Evolutionary conservation across 2,329 filamentous ascomycete genomes (phyloP), one percentile per base, ranked within the genome.

Genomic region (Aspergillus hiratsukae): DNA sequence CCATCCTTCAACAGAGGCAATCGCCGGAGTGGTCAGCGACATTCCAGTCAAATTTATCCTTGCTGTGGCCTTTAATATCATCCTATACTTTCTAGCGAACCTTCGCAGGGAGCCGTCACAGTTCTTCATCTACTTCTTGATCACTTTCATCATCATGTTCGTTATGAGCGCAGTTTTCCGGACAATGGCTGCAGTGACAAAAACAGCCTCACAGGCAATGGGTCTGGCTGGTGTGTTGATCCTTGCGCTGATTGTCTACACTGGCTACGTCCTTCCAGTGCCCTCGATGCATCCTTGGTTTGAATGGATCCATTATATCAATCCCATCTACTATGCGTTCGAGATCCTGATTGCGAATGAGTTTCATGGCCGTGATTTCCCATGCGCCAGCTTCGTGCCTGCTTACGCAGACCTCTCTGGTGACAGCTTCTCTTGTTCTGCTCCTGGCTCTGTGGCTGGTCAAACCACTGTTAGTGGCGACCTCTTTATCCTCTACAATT

Each of bases 131-230:
- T 96, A 90, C 81, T 75, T 91, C 54, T 79, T 96, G 51, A 81
- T 92, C 67, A 87, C 84, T 1, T 92, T 94, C 75, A 71, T 82
- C 56, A 84, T 85, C 1, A 89, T 89, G 1, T 65, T 95, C 64
- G 80, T 83, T 62, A 94, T 94, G 88, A 91, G 87, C 54, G 91
- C 90, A 82, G 81, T 92, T 61, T 95, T 94, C 82, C 84, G 90
- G 40, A 87, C 85, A 5, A 87, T 94, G 64, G 90, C 83, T n/a
- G 88, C 88, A 0, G 76, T 88, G 1, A 91, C 90, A 3, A 81
- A 87, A 54, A 90, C 88, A 0, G 69, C 84, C 2, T 77, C 78
- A 0, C 80, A 84, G 64, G 82, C 83, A 27, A 75, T 84, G 75
- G 79, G 78, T 10, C 77, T 81, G 3, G 78, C 81, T 7, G 79